A percentile compares a stretch with the other conserved stretches of the same genome.
These are phyloP conservation scores for Saccharomyces hybrid DNA, from an alignment of 1,139 yeast species.

Conservation along the genomic window DNA sequence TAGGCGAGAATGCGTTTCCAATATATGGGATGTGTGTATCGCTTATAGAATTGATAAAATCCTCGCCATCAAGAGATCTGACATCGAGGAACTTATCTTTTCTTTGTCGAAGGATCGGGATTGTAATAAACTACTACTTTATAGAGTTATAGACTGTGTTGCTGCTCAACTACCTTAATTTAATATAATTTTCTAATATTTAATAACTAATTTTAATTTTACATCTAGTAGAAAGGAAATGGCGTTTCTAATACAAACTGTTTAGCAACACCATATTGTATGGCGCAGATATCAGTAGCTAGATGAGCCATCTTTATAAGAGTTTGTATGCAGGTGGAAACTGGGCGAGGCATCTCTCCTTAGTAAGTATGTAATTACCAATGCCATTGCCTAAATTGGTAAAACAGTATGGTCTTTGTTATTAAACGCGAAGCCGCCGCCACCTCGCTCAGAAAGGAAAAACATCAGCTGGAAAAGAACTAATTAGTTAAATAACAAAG, in stretches of 20 bases:
- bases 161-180: constrained; percentile 11
- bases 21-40: constrained; percentile 12
- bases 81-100: constrained; percentile 13
- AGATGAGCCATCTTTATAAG: no score
- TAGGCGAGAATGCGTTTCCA: constrained; percentile 13
- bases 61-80: constrained; percentile 13
- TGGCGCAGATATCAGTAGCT: background rate
- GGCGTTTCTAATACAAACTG: no score
- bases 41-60: constrained; percentile 9
- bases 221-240: no score
- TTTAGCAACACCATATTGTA: no score
- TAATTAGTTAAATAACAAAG: background rate
- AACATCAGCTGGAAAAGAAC: background rate
- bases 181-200: background rate
- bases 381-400: background rate
- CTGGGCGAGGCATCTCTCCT: no score
- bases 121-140: constrained; percentile 16
- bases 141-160: constrained; percentile 15
- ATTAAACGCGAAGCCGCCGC: background rate
- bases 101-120: constrained; percentile 14
- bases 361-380: background rate
- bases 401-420: background rate
- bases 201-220: background rate
- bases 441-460: background rate
- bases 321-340: no score